Percentiles rank a stretch among this genome's conserved stretches.
Conservation (phyloP, 1,139 yeast species). For the Candida sp. region DNA sequence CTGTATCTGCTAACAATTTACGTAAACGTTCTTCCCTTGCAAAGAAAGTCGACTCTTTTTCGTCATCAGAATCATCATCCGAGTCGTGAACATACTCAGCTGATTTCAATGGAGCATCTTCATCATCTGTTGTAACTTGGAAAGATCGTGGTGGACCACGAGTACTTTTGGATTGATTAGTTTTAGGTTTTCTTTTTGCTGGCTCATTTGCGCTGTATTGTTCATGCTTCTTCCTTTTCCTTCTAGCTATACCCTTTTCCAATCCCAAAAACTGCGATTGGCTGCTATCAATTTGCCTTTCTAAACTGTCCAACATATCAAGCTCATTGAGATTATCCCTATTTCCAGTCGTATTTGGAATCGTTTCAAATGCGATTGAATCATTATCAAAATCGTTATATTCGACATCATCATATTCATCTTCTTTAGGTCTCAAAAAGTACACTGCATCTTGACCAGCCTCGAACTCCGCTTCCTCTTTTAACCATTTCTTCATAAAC, state of each 20-base stretch:
- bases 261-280: slow-evolving; percentile 4
- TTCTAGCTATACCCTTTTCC: slow-evolving; percentile 20
- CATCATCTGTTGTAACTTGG: slow-evolving; percentile 17
- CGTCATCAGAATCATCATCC: slow-evolving; percentile 68
- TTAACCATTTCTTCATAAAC: slow-evolving; percentile 27
- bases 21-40: slow-evolving; percentile 57
- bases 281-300: slow-evolving; percentile 15
- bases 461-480: slow-evolving; percentile 36
- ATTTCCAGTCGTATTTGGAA: slow-evolving; percentile 13
- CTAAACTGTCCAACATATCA: slow-evolving; percentile 32
- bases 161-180: slow-evolving; percentile 4
- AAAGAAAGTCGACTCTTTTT: slow-evolving; percentile 51
- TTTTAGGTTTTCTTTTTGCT: slow-evolving; percentile 4
- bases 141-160: slow-evolving; percentile 17
- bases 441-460: slow-evolving; percentile 40
- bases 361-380: slow-evolving; percentile 35
- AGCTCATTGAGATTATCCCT: slow-evolving; percentile 21
- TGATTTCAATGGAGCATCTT: slow-evolving; percentile 27
- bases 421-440: slow-evolving; percentile 24
- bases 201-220: slow-evolving; percentile 2
- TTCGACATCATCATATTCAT: slow-evolving; percentile 15
- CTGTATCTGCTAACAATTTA: slow-evolving; percentile 30
- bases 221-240: slow-evolving; percentile 8
- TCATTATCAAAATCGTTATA: slow-evolving; percentile 20
- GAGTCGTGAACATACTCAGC: slow-evolving; percentile 58